A percentile compares a stretch with the other conserved stretches of the same genome.
Conservation (phyloP, 805 yeast genomes). For the Barnettozyma californica region DNA sequence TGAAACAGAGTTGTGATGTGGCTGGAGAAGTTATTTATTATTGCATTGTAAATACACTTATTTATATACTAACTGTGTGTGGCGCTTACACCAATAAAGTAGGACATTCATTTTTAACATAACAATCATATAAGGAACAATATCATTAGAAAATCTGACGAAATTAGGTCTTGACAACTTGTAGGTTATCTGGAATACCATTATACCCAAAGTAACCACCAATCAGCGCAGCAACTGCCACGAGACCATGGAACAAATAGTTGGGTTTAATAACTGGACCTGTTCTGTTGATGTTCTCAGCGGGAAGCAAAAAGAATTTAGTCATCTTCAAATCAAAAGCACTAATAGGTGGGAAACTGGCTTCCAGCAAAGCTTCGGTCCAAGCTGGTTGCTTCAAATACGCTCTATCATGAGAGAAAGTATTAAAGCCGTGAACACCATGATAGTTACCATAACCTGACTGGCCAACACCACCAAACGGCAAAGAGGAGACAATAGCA, state of each 20-base stretch:
- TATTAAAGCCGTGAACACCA: slow-evolving; percentile 53
- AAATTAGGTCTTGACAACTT: neutral
- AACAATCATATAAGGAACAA: neutral
- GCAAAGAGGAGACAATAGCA: slow-evolving; percentile 60
- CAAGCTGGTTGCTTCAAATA: slow-evolving; percentile 58
- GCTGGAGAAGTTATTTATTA: neutral
- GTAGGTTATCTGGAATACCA: neutral
- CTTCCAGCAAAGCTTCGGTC: slow-evolving; percentile 52
- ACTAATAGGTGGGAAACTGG: slow-evolving; percentile 63
- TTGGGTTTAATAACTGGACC: slow-evolving; percentile 27
- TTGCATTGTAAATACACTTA: neutral
- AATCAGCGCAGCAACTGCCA: slow-evolving; percentile 6
- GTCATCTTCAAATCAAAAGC: slow-evolving; percentile 28
- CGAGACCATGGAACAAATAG: slow-evolving; percentile 12
- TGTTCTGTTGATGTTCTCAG: slow-evolving; percentile 32
- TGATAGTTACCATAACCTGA: slow-evolving; percentile 86
- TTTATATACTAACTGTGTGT: neutral
- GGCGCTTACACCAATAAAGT: too few species aligned
- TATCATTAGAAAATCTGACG: too few species aligned
- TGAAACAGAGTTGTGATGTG: slow-evolving; percentile 18
- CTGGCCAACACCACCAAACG: slow-evolving; percentile 88
- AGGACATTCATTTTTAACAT: neutral
- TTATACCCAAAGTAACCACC: slow-evolving; percentile 17
- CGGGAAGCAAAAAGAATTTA: slow-evolving; percentile 25
- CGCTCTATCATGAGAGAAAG: slow-evolving; percentile 70